These are phyloP conservation scores for Talaromyces trachyspermus DNA, from an alignment of 495 filamentous ascomycete genomes.

Conservation along the genomic window DNA sequence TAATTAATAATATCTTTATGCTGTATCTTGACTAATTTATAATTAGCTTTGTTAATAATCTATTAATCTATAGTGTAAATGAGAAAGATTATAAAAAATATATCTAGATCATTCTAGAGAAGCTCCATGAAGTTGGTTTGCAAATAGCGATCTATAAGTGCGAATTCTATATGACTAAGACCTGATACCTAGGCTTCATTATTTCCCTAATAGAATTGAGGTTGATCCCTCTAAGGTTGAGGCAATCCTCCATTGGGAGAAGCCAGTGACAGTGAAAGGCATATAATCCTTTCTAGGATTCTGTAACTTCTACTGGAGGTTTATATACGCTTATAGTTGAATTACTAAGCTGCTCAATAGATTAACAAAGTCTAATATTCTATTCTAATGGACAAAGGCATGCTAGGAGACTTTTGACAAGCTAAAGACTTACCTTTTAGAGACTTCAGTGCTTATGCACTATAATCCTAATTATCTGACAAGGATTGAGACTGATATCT, in stretches of 20 bases:
- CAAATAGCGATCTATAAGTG: slow-evolving; percentile 19
- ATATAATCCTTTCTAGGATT: slow-evolving; percentile 14
- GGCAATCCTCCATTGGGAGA: slow-evolving; percentile 15
- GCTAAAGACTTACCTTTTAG: no score
- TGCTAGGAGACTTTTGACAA: slow-evolving; percentile 54
- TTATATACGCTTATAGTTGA: slow-evolving; percentile 21
- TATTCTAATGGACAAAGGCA: slow-evolving; percentile 40
- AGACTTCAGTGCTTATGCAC: slow-evolving; percentile 2
- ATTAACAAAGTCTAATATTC: slow-evolving; percentile 11
- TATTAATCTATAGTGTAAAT: slow-evolving; percentile 26
- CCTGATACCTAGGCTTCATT: slow-evolving; percentile 20
- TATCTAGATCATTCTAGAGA: slow-evolving; percentile 12
- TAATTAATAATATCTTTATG: slow-evolving; percentile 20
- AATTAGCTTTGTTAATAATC: slow-evolving; percentile 26
- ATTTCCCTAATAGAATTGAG: slow-evolving; percentile 14
- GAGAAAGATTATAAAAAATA: slow-evolving; percentile 17
- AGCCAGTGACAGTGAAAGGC: no score
- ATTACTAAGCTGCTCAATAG: slow-evolving; percentile 10
- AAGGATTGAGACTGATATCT: slow-evolving; percentile 14
- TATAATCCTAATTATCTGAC: slow-evolving; percentile 9
- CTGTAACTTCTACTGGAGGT: slow-evolving; percentile 21
- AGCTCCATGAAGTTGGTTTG: slow-evolving; percentile 11
- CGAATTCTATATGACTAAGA: slow-evolving; percentile 17
- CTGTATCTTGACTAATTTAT: slow-evolving; percentile 19
- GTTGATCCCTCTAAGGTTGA: slow-evolving; percentile 16